These are phyloP conservation scores for Calocybe gambosa DNA, from an alignment of 1,284 basidiomycete species.

Conservation along the genomic window DNA sequence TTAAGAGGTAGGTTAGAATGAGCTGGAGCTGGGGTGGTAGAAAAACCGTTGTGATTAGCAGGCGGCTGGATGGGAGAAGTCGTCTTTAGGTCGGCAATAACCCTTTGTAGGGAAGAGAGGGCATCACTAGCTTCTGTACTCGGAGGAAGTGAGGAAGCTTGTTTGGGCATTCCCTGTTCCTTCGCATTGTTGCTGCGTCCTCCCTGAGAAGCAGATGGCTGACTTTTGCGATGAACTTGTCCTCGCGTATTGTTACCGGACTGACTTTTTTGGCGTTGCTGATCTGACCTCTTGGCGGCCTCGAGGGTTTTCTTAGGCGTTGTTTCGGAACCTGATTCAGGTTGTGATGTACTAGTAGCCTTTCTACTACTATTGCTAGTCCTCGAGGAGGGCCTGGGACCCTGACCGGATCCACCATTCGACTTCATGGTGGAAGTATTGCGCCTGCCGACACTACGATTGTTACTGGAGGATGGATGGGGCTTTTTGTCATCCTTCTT, in stretches of 20 bases:
- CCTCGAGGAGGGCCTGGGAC: conserved; percentile 54
- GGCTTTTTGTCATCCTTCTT: conserved; percentile 70
- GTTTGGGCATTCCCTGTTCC: conserved; percentile 40
- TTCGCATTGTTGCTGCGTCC: conserved; percentile 36
- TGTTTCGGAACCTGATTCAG: conserved; percentile 64
- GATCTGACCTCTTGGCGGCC: conserved; percentile 46
- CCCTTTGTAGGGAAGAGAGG: conserved; percentile 72
- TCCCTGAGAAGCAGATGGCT: conserved; percentile 49
- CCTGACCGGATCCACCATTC: conserved; percentile 36
- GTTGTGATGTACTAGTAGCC: conserved; percentile 32
- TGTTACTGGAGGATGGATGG: conserved; percentile 33
- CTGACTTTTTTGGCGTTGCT: conserved; percentile 53
- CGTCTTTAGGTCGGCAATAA: conserved; percentile 80
- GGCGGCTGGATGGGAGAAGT: conserved; percentile 48
- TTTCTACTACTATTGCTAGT: conserved; percentile 52
- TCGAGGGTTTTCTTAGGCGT: conserved; percentile 53
- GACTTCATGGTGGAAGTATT: conserved; percentile 42
- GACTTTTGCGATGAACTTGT: conserved; percentile 49
- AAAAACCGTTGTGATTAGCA: conserved; percentile 32
- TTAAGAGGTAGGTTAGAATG: conserved; percentile 53
- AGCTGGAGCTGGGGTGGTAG: conserved; percentile 39
- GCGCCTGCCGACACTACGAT: conserved; percentile 52
- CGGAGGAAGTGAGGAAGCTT: conserved; percentile 39
- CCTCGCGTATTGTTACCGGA: conserved; percentile 38
- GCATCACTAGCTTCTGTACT: conserved; percentile 60